Percentiles rank a stretch among this genome's conserved stretches.
These are phyloP conservation scores for Alternaria dauci DNA, from an alignment of 2,329 filamentous ascomycete genomes.

Conservation along the genomic window DNA sequence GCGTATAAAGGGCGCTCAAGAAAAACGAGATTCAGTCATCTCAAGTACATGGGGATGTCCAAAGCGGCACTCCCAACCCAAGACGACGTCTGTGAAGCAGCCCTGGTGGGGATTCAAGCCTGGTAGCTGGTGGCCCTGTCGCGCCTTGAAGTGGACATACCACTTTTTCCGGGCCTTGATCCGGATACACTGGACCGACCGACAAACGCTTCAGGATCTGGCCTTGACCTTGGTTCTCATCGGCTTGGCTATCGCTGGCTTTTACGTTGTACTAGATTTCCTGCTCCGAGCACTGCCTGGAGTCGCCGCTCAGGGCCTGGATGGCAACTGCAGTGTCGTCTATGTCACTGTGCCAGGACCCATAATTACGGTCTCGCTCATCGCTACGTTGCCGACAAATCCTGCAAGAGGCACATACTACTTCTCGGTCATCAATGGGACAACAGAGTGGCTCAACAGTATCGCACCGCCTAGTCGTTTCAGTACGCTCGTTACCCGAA, in stretches of 20 bases:
- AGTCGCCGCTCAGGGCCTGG: slow-evolving; percentile 36
- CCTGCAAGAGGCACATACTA: slow-evolving; percentile 44
- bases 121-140: slow-evolving; percentile 36
- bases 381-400: slow-evolving; percentile 33
- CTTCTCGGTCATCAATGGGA: slow-evolving; percentile 45
- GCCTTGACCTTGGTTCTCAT: slow-evolving; percentile 23
- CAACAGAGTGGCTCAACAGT: slow-evolving; percentile 44
- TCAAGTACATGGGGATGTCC: slow-evolving; percentile 12
- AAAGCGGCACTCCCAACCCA: background rate
- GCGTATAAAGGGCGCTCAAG: background rate
- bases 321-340: slow-evolving; percentile 41
- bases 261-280: slow-evolving; percentile 34
- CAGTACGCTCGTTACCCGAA: slow-evolving; percentile 18
- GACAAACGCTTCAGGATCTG: slow-evolving; percentile 21
- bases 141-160: slow-evolving; percentile 20
- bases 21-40: slow-evolving; percentile 25
- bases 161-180: slow-evolving; percentile 18
- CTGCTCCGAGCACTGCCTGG: slow-evolving; percentile 28
- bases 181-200: slow-evolving; percentile 16
- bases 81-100: background rate
- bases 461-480: slow-evolving; percentile 38
- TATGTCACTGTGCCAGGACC: slow-evolving; percentile 47
- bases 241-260: slow-evolving; percentile 16
- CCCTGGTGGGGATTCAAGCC: background rate
- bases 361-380: slow-evolving; percentile 45